A percentile compares a stretch with the other conserved stretches of the same genome.
Evolutionary conservation across 192 early-diverging fungal genomes (phyloP).

Genomic region (Oehlia diaphana): DNA sequence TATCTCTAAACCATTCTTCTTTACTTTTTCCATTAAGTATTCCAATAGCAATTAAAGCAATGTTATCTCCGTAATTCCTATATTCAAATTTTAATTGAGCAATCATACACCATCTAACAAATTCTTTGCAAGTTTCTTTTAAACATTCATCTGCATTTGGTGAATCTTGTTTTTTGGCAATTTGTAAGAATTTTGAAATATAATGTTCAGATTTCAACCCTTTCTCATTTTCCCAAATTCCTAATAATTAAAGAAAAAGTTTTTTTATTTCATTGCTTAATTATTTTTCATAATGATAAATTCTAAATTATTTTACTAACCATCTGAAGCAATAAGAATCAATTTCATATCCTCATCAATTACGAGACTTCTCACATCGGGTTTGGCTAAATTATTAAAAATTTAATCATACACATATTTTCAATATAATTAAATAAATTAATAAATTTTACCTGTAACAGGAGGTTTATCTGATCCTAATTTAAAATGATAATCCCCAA

Average conservation of each 20-base stretch:
- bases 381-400: neutral
- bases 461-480: neutral
- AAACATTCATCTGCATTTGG: neutral
- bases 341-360: neutral
- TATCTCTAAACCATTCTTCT: neutral
- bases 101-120: neutral
- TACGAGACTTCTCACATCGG: neutral
- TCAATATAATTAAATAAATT: neutral
- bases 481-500: neutral
- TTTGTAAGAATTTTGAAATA: neutral
- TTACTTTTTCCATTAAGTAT: neutral
- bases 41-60: neutral
- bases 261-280: too few relatives aligned
- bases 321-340: neutral
- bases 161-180: neutral
- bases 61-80: neutral
- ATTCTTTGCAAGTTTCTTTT: neutral
- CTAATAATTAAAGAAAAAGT: neutral
- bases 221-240: neutral
- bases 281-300: too few relatives aligned
- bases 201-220: neutral
- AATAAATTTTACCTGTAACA: neutral
- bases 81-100: neutral
- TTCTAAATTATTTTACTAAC: neutral
- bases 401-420: neutral